These are phyloP conservation scores for Neurospora terricola DNA, from an alignment of 495 filamentous ascomycete species.

Conservation along the genomic window DNA sequence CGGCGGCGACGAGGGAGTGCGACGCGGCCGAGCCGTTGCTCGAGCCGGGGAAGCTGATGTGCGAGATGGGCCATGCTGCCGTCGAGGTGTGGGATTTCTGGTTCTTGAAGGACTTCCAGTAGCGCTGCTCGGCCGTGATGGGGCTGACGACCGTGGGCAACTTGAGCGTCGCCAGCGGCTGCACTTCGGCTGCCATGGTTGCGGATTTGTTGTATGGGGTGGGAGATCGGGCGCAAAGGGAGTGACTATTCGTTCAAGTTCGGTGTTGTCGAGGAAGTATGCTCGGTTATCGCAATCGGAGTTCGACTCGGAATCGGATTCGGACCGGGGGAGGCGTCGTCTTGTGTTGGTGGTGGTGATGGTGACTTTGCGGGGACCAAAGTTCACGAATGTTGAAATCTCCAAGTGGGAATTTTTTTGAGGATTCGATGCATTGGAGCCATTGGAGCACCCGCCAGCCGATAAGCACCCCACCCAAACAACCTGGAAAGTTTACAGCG, in stretches of 20 bases:
- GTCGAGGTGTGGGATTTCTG: constrained; percentile 78
- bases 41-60: constrained; percentile 69
- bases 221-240: background rate
- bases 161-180: constrained; percentile 72
- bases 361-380: background rate
- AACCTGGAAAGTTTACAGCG: background rate
- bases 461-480: background rate
- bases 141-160: constrained; percentile 63
- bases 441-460: background rate
- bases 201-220: background rate
- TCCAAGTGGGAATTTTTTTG: background rate
- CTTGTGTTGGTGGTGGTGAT: background rate
- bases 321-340: background rate
- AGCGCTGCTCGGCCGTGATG: constrained; percentile 80
- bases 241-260: background rate
- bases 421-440: background rate
- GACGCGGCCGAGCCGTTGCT: constrained; percentile 29
- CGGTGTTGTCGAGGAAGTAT: background rate
- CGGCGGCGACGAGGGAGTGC: constrained; percentile 31
- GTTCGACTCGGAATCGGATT: background rate
- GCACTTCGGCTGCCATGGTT: constrained; percentile 80
- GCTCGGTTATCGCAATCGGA: background rate
- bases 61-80: constrained; percentile 72
- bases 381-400: background rate
- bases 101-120: constrained; percentile 87